Evolutionary conservation across 2,329 filamentous ascomycete genomes (phyloP).

Genomic region (Colletotrichum sp.): DNA sequence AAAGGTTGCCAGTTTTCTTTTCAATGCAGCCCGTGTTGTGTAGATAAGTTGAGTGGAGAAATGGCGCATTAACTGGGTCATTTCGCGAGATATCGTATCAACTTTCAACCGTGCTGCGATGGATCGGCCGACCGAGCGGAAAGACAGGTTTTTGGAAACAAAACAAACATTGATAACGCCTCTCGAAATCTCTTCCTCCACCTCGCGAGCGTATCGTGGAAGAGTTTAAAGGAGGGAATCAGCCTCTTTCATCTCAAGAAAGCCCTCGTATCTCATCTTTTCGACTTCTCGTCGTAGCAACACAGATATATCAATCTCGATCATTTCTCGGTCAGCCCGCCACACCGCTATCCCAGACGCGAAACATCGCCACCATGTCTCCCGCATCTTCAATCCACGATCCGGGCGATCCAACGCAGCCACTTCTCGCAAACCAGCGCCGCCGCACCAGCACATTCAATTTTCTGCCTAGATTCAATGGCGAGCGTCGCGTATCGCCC

Average conservation of each 20-base stretch:
- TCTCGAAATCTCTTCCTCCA: background rate
- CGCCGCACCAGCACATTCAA: background rate
- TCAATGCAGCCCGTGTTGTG: background rate
- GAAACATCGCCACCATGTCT: background rate
- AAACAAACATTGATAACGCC: background rate
- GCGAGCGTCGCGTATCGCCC: background rate
- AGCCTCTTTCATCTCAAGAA: background rate
- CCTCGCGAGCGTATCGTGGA: fast-evolving
- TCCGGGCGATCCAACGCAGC: constrained; percentile 9
- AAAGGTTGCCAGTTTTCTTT: background rate
- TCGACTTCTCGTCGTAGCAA: background rate
- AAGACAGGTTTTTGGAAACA: background rate
- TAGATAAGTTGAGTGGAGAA: background rate
- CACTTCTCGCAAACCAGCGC: background rate
- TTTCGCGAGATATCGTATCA: background rate
- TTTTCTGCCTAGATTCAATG: background rate
- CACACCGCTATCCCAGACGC: background rate
- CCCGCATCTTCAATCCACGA: constrained; percentile 11
- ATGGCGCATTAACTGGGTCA: background rate
- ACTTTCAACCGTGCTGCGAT: background rate
- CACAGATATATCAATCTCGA: background rate
- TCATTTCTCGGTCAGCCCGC: background rate
- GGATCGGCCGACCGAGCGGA: background rate
- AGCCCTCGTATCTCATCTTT: background rate
- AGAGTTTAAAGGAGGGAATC: background rate